A percentile compares a stretch with the other conserved stretches of the same genome.
Evolutionary conservation across 2,329 filamentous ascomycete species (phyloP).

Genomic region (Ophiostoma tasmaniense): DNA sequence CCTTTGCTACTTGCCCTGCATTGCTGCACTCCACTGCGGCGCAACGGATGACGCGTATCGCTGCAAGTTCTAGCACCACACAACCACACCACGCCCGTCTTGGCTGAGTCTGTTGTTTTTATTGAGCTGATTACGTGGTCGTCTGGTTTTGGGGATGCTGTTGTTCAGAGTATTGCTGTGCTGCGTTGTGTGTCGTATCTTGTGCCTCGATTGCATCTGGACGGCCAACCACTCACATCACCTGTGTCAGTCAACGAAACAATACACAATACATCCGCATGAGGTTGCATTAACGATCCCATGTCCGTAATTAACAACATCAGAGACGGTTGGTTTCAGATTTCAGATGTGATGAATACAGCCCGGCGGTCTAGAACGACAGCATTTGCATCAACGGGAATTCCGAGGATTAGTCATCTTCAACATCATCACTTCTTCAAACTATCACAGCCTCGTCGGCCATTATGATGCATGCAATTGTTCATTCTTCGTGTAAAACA

Average conservation of each 20-base stretch:
- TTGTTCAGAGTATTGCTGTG: not conserved
- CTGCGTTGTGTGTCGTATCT: not conserved
- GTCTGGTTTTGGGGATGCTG: not conserved
- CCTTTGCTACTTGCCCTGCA: not conserved
- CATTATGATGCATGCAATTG: not conserved
- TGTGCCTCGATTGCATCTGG: not conserved
- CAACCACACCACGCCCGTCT: not conserved
- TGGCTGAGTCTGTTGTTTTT: not conserved
- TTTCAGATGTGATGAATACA: not conserved
- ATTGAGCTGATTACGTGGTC: not conserved
- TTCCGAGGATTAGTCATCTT: not conserved
- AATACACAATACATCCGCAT: not conserved
- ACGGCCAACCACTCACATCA: not conserved
- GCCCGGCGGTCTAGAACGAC: not conserved
- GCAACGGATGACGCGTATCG: constrained; percentile 4
- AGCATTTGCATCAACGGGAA: no score
- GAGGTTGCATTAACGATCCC: not conserved
- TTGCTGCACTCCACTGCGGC: not conserved
- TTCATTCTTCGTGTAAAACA: not conserved
- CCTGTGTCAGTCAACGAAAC: not conserved
- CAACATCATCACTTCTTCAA: no score
- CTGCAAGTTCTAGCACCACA: not conserved
- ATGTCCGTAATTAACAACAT: not conserved
- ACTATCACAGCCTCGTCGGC: not conserved
- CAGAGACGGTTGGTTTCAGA: not conserved